Percentiles rank a stretch among this genome's conserved stretches.
These are phyloP conservation scores for Acanthamoeba castellanii DNA, from an alignment of 208 protist species.

Conservation along the genomic window DNA sequence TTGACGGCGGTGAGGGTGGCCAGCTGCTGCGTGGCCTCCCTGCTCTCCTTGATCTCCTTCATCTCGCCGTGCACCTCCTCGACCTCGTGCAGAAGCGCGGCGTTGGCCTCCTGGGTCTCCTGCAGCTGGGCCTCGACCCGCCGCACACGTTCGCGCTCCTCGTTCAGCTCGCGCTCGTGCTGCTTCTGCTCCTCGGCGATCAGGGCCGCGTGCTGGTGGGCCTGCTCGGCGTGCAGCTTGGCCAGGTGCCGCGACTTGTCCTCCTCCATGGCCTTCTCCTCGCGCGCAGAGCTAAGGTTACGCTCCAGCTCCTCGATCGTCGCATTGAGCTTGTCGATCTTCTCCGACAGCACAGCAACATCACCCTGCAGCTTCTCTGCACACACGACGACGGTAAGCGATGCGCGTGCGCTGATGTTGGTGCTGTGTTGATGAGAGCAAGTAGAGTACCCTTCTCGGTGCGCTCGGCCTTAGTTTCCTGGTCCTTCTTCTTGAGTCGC, in stretches of 20 bases:
- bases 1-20: conserved; percentile 48
- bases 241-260: conserved; percentile 27
- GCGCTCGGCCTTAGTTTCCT: conserved; percentile 27
- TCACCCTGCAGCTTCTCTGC: conserved; percentile 13
- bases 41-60: conserved; percentile 40
- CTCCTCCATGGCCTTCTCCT: conserved; percentile 41
- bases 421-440: background rate
- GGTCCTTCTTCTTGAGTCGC: conserved; percentile 51
- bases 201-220: conserved; percentile 9
- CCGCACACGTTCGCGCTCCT: background rate
- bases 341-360: background rate
- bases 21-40: conserved; percentile 23
- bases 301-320: background rate
- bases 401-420: background rate
- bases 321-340: background rate
- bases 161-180: conserved; percentile 4
- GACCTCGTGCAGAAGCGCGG: background rate
- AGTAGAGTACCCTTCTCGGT: conserved; percentile 6
- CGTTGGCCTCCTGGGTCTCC: background rate
- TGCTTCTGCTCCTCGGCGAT: conserved; percentile 40
- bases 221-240: conserved; percentile 47
- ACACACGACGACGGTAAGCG: background rate
- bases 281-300: background rate
- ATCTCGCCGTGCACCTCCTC: background rate
- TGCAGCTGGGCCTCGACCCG: background rate